phyloP scores from a whole-genome alignment of 192 early-diverging fungal genomes.

The Coemansia sp. region DNA sequence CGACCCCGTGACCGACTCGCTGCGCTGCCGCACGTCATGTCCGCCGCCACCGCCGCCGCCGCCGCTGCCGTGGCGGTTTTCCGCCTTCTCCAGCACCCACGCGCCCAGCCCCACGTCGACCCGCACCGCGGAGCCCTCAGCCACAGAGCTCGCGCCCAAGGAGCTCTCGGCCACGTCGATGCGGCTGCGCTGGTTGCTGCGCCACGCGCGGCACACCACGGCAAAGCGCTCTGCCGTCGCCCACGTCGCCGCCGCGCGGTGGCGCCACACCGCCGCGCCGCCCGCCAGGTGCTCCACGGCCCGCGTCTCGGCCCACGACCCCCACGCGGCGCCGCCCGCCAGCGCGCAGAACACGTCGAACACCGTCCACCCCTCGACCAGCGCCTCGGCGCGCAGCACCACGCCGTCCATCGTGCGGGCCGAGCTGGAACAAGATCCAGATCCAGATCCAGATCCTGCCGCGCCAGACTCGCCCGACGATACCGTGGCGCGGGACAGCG shows the following conservation, averaged over 20 bases:
- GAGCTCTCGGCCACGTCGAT: slow-evolving; percentile 44
- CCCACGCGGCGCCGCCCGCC: neutral
- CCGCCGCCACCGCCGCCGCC: neutral
- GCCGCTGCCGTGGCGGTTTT: neutral
- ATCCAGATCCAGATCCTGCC: too few species aligned
- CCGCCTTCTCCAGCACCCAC: slow-evolving; percentile 38
- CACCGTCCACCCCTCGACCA: slow-evolving; percentile 38
- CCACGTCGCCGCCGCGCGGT: slow-evolving; percentile 20
- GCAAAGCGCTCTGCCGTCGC: slow-evolving; percentile 29
- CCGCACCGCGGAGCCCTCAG: slow-evolving; percentile 1
- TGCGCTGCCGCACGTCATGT: slow-evolving; percentile 1
- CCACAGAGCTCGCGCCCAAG: neutral
- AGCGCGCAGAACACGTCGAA: slow-evolving; percentile 36
- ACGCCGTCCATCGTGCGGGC: too few species aligned
- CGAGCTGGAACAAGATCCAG: too few species aligned
- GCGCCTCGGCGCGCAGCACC: slow-evolving; percentile 26
- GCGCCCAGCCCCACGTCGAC: slow-evolving; percentile 31
- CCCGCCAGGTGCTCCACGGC: slow-evolving; percentile 8
- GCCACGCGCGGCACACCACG: slow-evolving; percentile 30
- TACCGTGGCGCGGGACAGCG: slow-evolving; percentile 10
- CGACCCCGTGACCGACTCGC: slow-evolving; percentile 20
- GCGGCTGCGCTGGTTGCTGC: slow-evolving; percentile 21
- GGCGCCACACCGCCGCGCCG: slow-evolving; percentile 1
- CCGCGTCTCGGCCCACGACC: slow-evolving; percentile 19
- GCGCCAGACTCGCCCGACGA: too few species aligned